A percentile compares a stretch with the other conserved stretches of the same genome.
These are phyloP conservation scores for Camelina laxa DNA, from an alignment of 345 rosid species.

Conservation along the genomic window DNA sequence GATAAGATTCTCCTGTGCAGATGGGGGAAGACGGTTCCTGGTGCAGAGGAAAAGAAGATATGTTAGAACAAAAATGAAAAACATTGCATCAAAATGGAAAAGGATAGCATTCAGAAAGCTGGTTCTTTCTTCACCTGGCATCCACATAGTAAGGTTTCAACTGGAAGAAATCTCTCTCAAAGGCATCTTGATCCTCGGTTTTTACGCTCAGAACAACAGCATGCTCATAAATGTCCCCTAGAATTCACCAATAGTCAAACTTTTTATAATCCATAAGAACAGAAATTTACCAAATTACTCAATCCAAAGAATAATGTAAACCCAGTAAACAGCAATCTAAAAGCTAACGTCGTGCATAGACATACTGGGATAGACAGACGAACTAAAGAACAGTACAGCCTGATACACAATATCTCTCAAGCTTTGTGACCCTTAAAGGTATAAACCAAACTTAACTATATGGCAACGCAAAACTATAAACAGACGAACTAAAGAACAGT, in stretches of 20 bases:
- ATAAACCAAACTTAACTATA: neutral
- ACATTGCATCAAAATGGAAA: neutral
- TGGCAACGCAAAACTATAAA: neutral
- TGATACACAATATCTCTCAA: neutral
- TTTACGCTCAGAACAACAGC: conserved; percentile 90
- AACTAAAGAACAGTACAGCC: neutral
- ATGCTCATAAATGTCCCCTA: conserved; percentile 93
- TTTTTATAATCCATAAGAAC: neutral
- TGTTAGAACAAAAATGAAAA: neutral
- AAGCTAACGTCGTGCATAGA: neutral
- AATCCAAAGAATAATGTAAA: neutral
- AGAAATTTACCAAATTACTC: neutral
- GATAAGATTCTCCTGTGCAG: conserved; percentile 83
- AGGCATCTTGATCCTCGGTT: conserved; percentile 92
- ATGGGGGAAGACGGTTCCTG: conserved; percentile 72
- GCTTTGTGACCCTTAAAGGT: neutral
- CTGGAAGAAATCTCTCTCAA: conserved; percentile 97
- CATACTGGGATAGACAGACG: neutral
- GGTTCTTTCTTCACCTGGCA: conserved; percentile 60
- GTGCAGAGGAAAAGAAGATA: conserved; percentile 33
- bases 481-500: neutral
- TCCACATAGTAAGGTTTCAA: conserved; percentile 92
- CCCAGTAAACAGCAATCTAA: neutral
- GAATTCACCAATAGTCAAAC: conserved; percentile 4
- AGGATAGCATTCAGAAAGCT: neutral